Percentiles rank a stretch among this genome's conserved stretches.
Evolutionary conservation across 2,329 filamentous ascomycete genomes (phyloP).

Genomic region (Tolypocladium cylindrosporum): DNA sequence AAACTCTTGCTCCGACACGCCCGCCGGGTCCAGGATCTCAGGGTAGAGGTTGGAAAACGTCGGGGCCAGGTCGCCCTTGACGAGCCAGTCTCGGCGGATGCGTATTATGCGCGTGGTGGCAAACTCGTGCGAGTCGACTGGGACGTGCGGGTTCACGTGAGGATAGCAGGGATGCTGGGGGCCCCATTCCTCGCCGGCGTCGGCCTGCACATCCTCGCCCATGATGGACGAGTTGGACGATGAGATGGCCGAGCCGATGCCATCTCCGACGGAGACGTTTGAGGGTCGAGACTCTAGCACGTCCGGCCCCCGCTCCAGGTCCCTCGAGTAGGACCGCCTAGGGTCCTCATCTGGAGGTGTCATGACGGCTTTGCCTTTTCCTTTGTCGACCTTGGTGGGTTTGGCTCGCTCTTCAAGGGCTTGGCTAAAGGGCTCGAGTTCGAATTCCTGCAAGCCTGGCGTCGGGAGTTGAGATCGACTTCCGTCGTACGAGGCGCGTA

Average conservation of each 20-base stretch:
- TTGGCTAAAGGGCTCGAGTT: neutral
- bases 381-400: neutral
- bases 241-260: slow-evolving; percentile 44
- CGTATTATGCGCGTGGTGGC: slow-evolving; percentile 79
- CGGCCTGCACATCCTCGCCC: slow-evolving; percentile 54
- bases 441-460: slow-evolving; percentile 11
- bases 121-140: slow-evolving; percentile 64
- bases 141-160: slow-evolving; percentile 85
- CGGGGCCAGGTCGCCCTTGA: slow-evolving; percentile 80
- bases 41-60: slow-evolving; percentile 94
- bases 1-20: slow-evolving; percentile 79
- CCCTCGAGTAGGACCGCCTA: slow-evolving; percentile 31
- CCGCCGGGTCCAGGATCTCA: slow-evolving; percentile 80
- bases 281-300: slow-evolving; percentile 33
- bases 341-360: slow-evolving; percentile 24
- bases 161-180: slow-evolving; percentile 91
- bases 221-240: slow-evolving; percentile 51
- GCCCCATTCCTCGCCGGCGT: slow-evolving; percentile 76
- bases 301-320: slow-evolving; percentile 45
- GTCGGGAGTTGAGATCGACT: slow-evolving; percentile 27
- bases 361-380: slow-evolving; percentile 45
- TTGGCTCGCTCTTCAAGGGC: neutral
- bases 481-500: slow-evolving; percentile 44
- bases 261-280: slow-evolving; percentile 37
- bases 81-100: slow-evolving; percentile 83